Base-by-base conservation (phyloP, 352 stramenopile species). In the Pythium pyrilobum region DNA sequence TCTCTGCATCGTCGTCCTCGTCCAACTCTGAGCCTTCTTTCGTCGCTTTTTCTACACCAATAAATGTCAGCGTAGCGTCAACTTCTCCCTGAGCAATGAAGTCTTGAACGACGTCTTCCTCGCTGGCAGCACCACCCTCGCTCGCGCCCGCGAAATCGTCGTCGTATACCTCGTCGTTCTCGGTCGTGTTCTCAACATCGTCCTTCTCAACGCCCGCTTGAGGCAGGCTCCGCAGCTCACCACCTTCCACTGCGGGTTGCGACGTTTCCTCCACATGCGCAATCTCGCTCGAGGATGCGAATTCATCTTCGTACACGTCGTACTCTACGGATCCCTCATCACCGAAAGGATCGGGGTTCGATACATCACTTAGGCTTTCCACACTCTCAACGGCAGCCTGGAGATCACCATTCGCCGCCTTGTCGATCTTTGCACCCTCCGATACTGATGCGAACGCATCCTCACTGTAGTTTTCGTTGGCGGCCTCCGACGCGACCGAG, bases 391-490 rank as follows among this genome's bases (percentile, higher is more conserved):
- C 52, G 24, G 32, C 63, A 23, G 7, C 27, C 2, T 21, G 39
- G 9, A 62, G 28, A 10, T 56, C 21, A 2, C 18, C 29, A 20
- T 44, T 13, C 10, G 27, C 38, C 15, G 60, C 42, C 3, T 50
- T 31, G 21, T 66, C n/a, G 7, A 23, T 32, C 10, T 50, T 10
- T 21, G 24, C 42, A 38, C 45, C 70, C 16, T 62, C 64, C 2
- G 52, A 69, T 0, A 64, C 41, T 1, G 66, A 73, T 32, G 61
- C 62, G 38, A 86, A 84, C 8, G 83, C 73, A 16, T 85, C 71
- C 4, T 67, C 55, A 20, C 24, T 39, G 24, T 69, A 59, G 20
- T 56, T 28, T 21, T 59, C 15, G 6, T 48, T 16, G 12, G 21
- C 33, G n/a, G 36, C 36, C 2, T 47, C 34, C 16, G 40, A 40